Conservation (phyloP, 2,329 filamentous ascomycete genomes). For the Capronia epimyces region DNA sequence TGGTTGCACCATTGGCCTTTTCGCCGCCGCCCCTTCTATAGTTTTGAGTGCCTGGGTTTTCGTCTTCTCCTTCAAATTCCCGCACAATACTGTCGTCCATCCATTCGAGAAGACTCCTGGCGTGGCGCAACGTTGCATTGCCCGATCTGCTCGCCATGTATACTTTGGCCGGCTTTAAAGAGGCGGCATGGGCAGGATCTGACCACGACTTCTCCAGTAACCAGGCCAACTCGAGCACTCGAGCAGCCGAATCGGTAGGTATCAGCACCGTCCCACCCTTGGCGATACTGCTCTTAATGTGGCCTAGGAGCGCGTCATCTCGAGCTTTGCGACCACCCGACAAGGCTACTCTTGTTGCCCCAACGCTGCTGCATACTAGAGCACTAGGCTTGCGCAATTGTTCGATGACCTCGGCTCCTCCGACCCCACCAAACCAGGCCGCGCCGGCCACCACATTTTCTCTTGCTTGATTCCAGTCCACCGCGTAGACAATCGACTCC, state of each 20-base stretch:
- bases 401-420: slow-evolving; percentile 85
- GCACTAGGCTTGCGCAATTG: slow-evolving; percentile 89
- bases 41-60: slow-evolving; percentile 33
- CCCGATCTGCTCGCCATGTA: slow-evolving; percentile 84
- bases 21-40: slow-evolving; percentile 42
- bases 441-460: slow-evolving; percentile 93
- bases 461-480: slow-evolving; percentile 96
- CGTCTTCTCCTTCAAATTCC: slow-evolving; percentile 65
- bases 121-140: slow-evolving; percentile 81
- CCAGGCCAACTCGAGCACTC: slow-evolving; percentile 86
- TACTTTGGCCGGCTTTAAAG: slow-evolving; percentile 52
- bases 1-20: slow-evolving; percentile 35
- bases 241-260: slow-evolving; percentile 90
- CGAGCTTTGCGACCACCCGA: slow-evolving; percentile 70
- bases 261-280: slow-evolving; percentile 88
- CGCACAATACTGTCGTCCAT: slow-evolving; percentile 95
- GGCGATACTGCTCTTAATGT: slow-evolving; percentile 70
- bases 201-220: slow-evolving; percentile 90
- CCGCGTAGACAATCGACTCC: slow-evolving; percentile 94
- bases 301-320: slow-evolving; percentile 77
- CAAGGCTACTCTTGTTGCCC: slow-evolving; percentile 65
- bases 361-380: slow-evolving; percentile 82
- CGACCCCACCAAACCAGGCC: slow-evolving; percentile 82
- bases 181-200: slow-evolving; percentile 47
- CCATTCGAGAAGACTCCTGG: slow-evolving; percentile 96